phyloP scores from a whole-genome alignment of 306 rosid species.

The Gastrolobium bilobum region DNA sequence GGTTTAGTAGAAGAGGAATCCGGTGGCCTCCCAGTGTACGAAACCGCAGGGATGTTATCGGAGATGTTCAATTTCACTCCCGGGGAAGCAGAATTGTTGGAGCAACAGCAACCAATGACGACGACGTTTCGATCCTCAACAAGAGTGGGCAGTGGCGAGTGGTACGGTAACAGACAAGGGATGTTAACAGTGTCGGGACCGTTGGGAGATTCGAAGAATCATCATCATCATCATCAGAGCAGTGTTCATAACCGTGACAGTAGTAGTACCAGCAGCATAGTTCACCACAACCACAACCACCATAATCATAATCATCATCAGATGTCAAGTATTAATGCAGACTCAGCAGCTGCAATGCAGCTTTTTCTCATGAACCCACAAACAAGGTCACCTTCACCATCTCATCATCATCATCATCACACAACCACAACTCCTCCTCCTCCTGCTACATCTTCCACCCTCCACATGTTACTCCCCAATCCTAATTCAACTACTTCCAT shows the following conservation, averaged over 20 bases:
- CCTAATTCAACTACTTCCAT: constrained; percentile 52
- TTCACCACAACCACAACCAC: constrained; percentile 43
- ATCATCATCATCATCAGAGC: constrained; percentile 37
- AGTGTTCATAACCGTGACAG: constrained; percentile 57
- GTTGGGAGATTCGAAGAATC: constrained; percentile 62
- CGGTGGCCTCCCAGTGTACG: constrained; percentile 71
- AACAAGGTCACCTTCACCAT: constrained; percentile 79
- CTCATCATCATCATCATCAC: constrained; percentile 55
- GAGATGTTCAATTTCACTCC: constrained; percentile 92
- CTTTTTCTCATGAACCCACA: constrained; percentile 93
- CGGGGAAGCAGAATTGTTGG: constrained; percentile 60
- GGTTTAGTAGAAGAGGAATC: constrained; percentile 76
- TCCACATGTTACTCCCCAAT: constrained; percentile 78
- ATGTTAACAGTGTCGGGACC: constrained; percentile 58
- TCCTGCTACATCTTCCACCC: constrained; percentile 57
- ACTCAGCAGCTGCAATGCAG: constrained; percentile 98
- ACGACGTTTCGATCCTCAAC: constrained; percentile 55
- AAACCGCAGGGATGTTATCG: constrained; percentile 82
- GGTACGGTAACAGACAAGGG: constrained; percentile 79
- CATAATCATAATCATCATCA: constrained; percentile 60
- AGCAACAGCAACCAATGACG: constrained; percentile 63
- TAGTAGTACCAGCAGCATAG: constrained; percentile 33
- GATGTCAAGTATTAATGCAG: constrained; percentile 78
- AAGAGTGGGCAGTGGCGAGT: constrained; percentile 53
- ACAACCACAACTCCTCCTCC: not conserved